Base-by-base conservation (phyloP, 768 basidiomycete genomes). In the Collybiopsis confluens region DNA sequence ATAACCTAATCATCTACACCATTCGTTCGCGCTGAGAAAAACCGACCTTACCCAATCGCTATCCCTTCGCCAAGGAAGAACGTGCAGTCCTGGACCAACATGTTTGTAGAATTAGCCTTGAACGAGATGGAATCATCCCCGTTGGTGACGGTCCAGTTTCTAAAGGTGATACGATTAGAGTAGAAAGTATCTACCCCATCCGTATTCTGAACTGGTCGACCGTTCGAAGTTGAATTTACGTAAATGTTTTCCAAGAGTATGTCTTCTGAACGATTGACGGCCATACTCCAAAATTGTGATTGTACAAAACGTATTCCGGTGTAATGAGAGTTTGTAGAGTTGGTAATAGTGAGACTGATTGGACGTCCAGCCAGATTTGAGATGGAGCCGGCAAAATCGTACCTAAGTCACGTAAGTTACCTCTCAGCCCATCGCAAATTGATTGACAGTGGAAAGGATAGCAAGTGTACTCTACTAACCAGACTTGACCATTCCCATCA, bases 251-350 rank as follows among this genome's bases (percentile, higher is more conserved):
- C 65, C 55, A 73, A 61, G 23, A 71, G 57, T 26, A 75, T 62
- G 47, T 71, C 65, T 49, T 68, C 63, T 18, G 71, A 69, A 18
- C 61, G 53, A 27, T 64, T 66, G 27, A 73, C 58, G n/a, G 71
- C 63, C 61, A 70, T 72, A 2, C 73, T 72, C 73, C 73, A 75
- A 57, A 73, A 71, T 54, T 73, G 72, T n/a, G 70, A 71, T 51
- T 74, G 73, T 24, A 74, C 65, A 44, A 75, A 69, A 48, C 69
- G 66, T 33, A 73, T 58, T 26, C 71, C 70, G n/a, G 61, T 59
- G 49, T 73, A 67, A 4, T 62, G 55, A 10, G 71, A 72, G 37
- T 71, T 61, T 11, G 62, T 72, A 5, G 70, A 68, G 27, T 73
- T 66, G 15, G 63, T 61, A 47, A 74, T 69, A 36, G 68, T 67